Base-by-base conservation (phyloP, 2,329 filamentous ascomycete genomes). In the Neophaeococcomyces aloes region DNA sequence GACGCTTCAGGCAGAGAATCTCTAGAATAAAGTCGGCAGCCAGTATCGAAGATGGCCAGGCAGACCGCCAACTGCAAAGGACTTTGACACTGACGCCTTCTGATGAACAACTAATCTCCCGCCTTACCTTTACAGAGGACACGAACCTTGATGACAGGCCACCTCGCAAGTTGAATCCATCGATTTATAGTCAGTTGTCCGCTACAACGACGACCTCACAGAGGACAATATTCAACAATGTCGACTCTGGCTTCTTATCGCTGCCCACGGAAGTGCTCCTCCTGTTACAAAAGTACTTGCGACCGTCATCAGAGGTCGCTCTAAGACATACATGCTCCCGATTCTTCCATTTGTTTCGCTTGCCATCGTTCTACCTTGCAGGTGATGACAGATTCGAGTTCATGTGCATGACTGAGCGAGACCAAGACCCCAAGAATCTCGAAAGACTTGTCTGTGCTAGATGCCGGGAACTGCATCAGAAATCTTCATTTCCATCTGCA, bases 371-470 rank as follows among this genome's bases (percentile, higher is more conserved):
- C 33, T 44, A 49, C 14, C 36, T 56, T 25, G 44, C 46, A 4
- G 53, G 53, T 6, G 40, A 48, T 17, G 53, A 54, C 14, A 44
- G 50, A 11, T 56, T 56, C 33, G 52, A 53, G 27, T 56, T 54
- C 23, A 46, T 56, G 6, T 54, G 52, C 39, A 53, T 54, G 52
- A 53, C 44, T 17, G 53, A 56, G 41, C 44, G 52, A 14, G 53
- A 56, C 31, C 52, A 54, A 34, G 50, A 54, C 35, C 50, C 53
- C 3, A 44, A 44, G 2, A 29, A 48, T 25, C 44, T 53, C 17
- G 50, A 54, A 15, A 45, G 34, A 29, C 41, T 54, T 14, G 52
- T 54, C 23, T 56, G 53, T 40, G 48, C 52, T 14, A 44, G 45
- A 29, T 56, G 53, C 33, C 46, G 48, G 30, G 46, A 46, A 29